Evolutionary conservation across 1,284 basidiomycete species (phyloP).

Genomic region (Acaromyces ingoldii): DNA sequence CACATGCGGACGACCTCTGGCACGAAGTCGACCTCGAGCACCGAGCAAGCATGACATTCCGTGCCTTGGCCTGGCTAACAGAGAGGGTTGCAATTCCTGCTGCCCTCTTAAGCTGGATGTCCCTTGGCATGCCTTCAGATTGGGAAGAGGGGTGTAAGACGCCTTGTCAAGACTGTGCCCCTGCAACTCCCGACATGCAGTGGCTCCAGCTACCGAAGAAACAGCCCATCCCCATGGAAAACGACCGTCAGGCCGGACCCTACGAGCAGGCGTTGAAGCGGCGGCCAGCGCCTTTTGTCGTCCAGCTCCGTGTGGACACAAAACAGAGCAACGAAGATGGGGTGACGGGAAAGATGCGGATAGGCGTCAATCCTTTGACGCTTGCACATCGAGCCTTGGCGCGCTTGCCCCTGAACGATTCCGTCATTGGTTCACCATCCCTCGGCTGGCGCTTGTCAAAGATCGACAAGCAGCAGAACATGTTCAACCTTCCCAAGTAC

Average conservation of each 20-base stretch:
- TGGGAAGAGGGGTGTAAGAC: too few species aligned
- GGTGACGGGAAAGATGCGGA: slow-evolving; percentile 60
- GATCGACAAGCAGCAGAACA: slow-evolving; percentile 61
- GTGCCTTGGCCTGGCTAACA: slow-evolving; percentile 32
- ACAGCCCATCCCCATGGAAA: slow-evolving; percentile 29
- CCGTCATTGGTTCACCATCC: slow-evolving; percentile 22
- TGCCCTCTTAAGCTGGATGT: slow-evolving; percentile 18
- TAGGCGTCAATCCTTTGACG: slow-evolving; percentile 81
- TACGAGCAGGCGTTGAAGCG: slow-evolving; percentile 67
- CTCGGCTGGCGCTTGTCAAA: slow-evolving; percentile 78
- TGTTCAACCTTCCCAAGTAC: slow-evolving; percentile 58
- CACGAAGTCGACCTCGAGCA: slow-evolving; percentile 33
- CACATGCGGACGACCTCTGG: slow-evolving; percentile 22
- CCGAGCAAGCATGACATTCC: slow-evolving; percentile 31
- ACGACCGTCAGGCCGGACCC: slow-evolving; percentile 33
- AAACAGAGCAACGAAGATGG: too few species aligned
- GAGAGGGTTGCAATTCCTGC: slow-evolving; percentile 23
- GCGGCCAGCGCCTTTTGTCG: slow-evolving; percentile 78
- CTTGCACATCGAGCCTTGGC: slow-evolving; percentile 80
- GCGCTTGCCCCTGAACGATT: slow-evolving; percentile 62
- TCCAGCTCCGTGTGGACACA: slow-evolving; percentile 75
- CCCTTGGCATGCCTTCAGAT: too few species aligned
- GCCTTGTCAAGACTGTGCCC: slow-evolving; percentile 70
- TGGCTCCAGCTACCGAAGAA: slow-evolving; percentile 58
- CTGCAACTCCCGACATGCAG: slow-evolving; percentile 66